phyloP scores from a whole-genome alignment of 2,329 filamentous ascomycete species.

The Microcyclospora tardicrescens region DNA sequence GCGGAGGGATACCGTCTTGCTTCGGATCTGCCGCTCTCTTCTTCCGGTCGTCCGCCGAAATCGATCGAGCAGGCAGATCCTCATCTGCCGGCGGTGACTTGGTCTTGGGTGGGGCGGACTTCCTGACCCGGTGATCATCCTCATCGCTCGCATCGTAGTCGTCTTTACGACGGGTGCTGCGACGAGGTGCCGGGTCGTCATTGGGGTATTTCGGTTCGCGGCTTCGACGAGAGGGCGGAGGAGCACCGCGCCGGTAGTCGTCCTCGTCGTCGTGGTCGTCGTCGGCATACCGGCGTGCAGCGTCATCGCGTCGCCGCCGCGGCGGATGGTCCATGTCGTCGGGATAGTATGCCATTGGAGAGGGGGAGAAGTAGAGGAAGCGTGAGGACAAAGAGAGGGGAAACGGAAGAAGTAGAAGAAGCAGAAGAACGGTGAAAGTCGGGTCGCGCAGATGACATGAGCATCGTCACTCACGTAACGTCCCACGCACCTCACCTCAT shows the following conservation, averaged over 20 bases:
- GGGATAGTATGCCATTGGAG: neutral
- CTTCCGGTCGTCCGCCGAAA: too few species aligned
- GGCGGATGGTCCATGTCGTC: neutral
- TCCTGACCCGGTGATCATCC: conserved; percentile 9
- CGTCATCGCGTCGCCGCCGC: neutral
- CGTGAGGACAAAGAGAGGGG: neutral
- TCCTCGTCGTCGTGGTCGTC: conserved; percentile 7
- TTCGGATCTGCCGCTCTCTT: neutral
- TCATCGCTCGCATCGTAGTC: conserved; percentile 19
- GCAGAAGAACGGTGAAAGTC: neutral
- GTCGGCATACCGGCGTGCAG: conserved; percentile 1
- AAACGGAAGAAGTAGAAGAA: neutral
- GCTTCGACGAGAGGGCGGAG: conserved; percentile 6
- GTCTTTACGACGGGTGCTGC: conserved; percentile 7
- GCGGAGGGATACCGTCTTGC: conserved; percentile 3
- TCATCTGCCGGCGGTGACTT: neutral
- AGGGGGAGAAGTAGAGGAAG: neutral
- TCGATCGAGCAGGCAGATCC: too few species aligned
- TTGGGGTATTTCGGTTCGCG: neutral
- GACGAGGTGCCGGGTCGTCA: conserved; percentile 6
- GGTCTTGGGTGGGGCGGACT: neutral
- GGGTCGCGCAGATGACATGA: too few species aligned
- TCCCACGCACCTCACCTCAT: too few species aligned
- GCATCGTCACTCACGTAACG: too few species aligned
- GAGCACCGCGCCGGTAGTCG: conserved; percentile 7